Percentiles rank a stretch among this genome's conserved stretches.
phyloP scores from a whole-genome alignment of 2,329 filamentous ascomycete genomes.

The Beauveria australis region DNA sequence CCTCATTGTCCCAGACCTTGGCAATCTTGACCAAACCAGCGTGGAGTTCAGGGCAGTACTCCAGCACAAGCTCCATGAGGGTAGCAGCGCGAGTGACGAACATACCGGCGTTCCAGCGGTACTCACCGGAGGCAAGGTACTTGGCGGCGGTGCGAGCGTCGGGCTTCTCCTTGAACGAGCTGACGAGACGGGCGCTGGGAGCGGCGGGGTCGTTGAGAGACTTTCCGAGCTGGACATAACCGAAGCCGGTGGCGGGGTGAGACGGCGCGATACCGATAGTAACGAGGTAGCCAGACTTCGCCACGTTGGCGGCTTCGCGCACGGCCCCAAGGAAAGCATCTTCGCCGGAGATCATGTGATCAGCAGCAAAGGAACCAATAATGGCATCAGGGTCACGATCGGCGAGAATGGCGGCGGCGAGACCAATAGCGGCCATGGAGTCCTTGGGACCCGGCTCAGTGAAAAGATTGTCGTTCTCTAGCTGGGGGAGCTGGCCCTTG shows the following conservation, averaged over 20 bases:
- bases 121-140: conserved; percentile 20
- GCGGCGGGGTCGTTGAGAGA: conserved; percentile 15
- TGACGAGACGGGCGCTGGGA: conserved; percentile 17
- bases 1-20: conserved; percentile 19
- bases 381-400: conserved; percentile 18
- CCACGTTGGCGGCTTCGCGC: conserved; percentile 19
- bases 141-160: conserved; percentile 20
- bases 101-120: conserved; percentile 22
- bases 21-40: conserved; percentile 17
- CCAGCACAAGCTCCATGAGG: conserved; percentile 19
- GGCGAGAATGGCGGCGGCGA: conserved; percentile 19
- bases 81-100: conserved; percentile 21
- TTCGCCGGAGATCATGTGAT: conserved; percentile 21
- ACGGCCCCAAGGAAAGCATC: conserved; percentile 20
- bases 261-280: conserved; percentile 21
- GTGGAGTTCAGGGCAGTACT: conserved; percentile 18
- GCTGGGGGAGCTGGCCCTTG: conserved; percentile 17
- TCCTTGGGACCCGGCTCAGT: conserved; percentile 21
- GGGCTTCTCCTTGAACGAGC: conserved; percentile 21
- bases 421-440: conserved; percentile 21
- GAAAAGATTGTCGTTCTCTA: conserved; percentile 17
- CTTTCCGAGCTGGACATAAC: conserved; percentile 20
- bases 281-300: conserved; percentile 19
- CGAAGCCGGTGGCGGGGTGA: conserved; percentile 20
- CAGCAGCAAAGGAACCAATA: conserved; percentile 20